Conservation (phyloP, 2,329 filamentous ascomycete genomes). For the Botrytis sinoallii region DNA sequence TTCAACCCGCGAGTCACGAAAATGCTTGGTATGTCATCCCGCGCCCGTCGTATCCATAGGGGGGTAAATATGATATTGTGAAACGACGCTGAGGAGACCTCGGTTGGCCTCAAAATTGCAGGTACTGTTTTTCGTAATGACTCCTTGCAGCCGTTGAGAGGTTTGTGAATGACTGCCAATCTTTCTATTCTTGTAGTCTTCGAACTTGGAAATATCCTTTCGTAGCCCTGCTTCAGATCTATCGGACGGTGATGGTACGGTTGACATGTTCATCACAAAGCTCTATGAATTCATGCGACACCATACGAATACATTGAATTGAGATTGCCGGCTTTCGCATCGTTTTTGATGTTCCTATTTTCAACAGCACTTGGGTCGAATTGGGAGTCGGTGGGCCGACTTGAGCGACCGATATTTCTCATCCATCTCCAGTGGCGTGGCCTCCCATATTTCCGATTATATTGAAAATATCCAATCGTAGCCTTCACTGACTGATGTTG, state of each 20-base stretch:
- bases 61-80: conserved; percentile 22
- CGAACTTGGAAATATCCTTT: background rate
- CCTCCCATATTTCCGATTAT: background rate
- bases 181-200: background rate
- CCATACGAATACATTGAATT: background rate
- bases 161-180: background rate
- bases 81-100: conserved; percentile 32
- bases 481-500: background rate
- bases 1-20: conserved; percentile 11
- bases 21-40: background rate
- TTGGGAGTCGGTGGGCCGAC: background rate
- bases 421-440: background rate
- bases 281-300: conserved; percentile 22
- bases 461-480: background rate
- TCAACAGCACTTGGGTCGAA: conserved; percentile 4
- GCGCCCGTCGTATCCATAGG: background rate
- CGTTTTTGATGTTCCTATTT: background rate
- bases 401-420: background rate
- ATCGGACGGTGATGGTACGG: conserved; percentile 4
- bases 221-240: conserved; percentile 9
- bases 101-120: conserved; percentile 28
- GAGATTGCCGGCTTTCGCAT: background rate
- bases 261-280: conserved; percentile 29
- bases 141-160: background rate
- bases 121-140: background rate